These are phyloP conservation scores for Candida michaelii DNA, from an alignment of 805 yeast genomes.

Conservation along the genomic window DNA sequence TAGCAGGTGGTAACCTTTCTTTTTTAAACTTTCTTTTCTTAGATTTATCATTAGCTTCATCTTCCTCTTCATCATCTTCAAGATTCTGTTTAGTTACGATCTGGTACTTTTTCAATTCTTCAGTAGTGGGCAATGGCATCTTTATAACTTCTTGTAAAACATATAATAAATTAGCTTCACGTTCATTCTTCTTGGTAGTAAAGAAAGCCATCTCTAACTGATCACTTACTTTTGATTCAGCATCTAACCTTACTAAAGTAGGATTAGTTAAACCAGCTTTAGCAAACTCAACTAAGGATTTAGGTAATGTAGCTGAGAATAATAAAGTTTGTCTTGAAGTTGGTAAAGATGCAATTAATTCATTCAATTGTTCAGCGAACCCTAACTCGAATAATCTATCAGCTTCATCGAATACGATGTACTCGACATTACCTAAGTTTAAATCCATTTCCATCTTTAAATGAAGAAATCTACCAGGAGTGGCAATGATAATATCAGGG, in stretches of 20 bases:
- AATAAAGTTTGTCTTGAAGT: slow-evolving; percentile 80
- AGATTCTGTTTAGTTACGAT: slow-evolving; percentile 49
- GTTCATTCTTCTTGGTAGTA: slow-evolving; percentile 75
- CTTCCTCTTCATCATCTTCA: slow-evolving; percentile 52
- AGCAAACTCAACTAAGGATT: slow-evolving; percentile 91
- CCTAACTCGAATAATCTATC: slow-evolving; percentile 97
- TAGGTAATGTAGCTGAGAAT: slow-evolving; percentile 94
- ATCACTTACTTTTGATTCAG: slow-evolving; percentile 88
- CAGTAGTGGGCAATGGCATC: slow-evolving; percentile 76
- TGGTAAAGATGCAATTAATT: slow-evolving; percentile 81
- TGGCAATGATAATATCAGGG: slow-evolving; percentile 93
- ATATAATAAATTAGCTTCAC: slow-evolving; percentile 82
- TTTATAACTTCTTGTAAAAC: slow-evolving; percentile 82
- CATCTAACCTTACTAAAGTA: slow-evolving; percentile 85
- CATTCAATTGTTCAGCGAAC: slow-evolving; percentile 89
- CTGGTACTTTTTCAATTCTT: slow-evolving; percentile 57
- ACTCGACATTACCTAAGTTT: slow-evolving; percentile 80
- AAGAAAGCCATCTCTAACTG: slow-evolving; percentile 88
- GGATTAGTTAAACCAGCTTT: slow-evolving; percentile 95
- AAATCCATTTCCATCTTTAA: slow-evolving; percentile 92
- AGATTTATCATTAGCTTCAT: slow-evolving; percentile 22
- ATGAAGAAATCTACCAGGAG: slow-evolving; percentile 97
- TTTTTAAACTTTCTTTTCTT: slow-evolving; percentile 45
- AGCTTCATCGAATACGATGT: slow-evolving; percentile 95
- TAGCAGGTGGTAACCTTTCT: slow-evolving; percentile 71